Base-by-base conservation (phyloP, 129 eudicot genomes). In the Centrapalus pauciflorus region DNA sequence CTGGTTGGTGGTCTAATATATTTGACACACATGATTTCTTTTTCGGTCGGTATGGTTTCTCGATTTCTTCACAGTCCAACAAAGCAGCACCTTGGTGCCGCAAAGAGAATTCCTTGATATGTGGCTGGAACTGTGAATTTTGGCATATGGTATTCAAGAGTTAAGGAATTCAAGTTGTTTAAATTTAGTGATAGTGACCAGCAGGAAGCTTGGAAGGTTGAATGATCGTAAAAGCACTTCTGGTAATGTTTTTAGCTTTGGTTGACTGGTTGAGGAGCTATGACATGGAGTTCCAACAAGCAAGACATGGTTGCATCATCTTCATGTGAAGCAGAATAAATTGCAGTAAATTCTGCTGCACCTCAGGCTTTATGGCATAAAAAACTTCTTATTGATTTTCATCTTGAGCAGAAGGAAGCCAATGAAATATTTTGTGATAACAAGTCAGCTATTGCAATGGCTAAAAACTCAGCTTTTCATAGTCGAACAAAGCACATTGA, bases 171-270 rank as follows among this genome's bases (percentile, higher is more conserved):
- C 16, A 25, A 25, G 7, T 29, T 66, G 16, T 5, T 49, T 12
- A 34, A 50, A 2, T 67, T 6, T n/a, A 67, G 29, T 11, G 34
- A 50, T 20, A 67, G 20, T 20, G 62, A 67, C 7, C 51, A 35
- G 51, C 50, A 17, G 48, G 61, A 4, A 19, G 43, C 45, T 7
- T 50, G 0, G 72, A 67, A 19, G 43, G 29, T 7, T 50, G 0
- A 62, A 67, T 67, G 72, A 67, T 67, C 25, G 72, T 13, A 67
- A 30, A 20, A 67, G 45, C 41, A 50, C 34, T 14, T 43, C 26
- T 3, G 71, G 25, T 3, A 43, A n/a, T 66, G 60, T 66, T 6
- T 66, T 66, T 9, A n/a, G 14, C 7, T 13, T 66, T 14, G 71
- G 71, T 5, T n/a, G n/a, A n/a, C 28, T 0, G 16, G 27, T n/a